These are phyloP conservation scores for Talaromyces pinophilus DNA, from an alignment of 2,329 filamentous ascomycete genomes.

Conservation along the genomic window DNA sequence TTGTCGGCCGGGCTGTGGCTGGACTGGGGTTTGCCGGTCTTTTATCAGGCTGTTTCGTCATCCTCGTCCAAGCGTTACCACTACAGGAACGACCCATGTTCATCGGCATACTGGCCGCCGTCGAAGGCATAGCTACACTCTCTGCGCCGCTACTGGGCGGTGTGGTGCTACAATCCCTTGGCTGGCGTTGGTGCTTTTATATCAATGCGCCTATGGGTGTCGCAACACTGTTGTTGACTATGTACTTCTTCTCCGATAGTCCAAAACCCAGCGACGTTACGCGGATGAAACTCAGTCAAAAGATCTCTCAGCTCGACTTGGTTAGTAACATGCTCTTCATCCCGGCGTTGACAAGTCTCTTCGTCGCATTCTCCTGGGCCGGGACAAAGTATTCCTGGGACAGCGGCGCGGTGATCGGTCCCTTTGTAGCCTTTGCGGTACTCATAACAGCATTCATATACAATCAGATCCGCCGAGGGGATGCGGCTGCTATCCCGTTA, in stretches of 20 bases:
- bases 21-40: slow-evolving; percentile 50
- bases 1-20: slow-evolving; percentile 48
- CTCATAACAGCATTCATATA: slow-evolving; percentile 16
- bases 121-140: slow-evolving; percentile 55
- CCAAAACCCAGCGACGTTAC: slow-evolving; percentile 1
- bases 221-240: slow-evolving; percentile 3
- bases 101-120: slow-evolving; percentile 43
- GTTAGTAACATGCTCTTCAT: slow-evolving; percentile 17
- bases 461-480: slow-evolving; percentile 13
- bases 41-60: slow-evolving; percentile 46
- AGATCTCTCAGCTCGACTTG: slow-evolving; percentile 15
- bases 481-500: slow-evolving; percentile 12
- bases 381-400: slow-evolving; percentile 19
- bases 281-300: slow-evolving; percentile 9
- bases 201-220: slow-evolving; percentile 46
- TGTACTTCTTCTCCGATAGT: slow-evolving; percentile 1
- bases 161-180: slow-evolving; percentile 24
- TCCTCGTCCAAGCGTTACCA: slow-evolving; percentile 52
- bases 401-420: slow-evolving; percentile 9
- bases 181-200: slow-evolving; percentile 58
- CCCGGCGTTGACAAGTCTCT: slow-evolving; percentile 12
- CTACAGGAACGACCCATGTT: slow-evolving; percentile 47
- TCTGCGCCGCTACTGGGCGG: slow-evolving; percentile 49
- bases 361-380: slow-evolving; percentile 20
- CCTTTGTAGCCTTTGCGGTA: slow-evolving; percentile 8